Percentiles rank a stretch among this genome's conserved stretches.
These are phyloP conservation scores for Pestalotiopsis sp. DNA, from an alignment of 2,329 filamentous ascomycete genomes.

Conservation along the genomic window DNA sequence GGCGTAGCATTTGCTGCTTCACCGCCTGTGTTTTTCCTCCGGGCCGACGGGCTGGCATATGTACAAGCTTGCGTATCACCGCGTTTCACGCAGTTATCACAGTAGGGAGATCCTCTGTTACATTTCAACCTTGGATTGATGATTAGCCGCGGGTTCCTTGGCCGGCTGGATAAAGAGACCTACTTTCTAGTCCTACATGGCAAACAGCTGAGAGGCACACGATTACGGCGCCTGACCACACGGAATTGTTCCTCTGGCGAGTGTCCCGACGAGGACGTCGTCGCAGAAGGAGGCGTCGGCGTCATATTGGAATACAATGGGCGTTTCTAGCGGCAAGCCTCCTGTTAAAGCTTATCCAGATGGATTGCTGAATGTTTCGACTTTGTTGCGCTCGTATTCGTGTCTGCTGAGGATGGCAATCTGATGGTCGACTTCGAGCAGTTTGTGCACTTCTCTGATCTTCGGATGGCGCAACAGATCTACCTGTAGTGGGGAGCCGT, in stretches of 20 bases:
- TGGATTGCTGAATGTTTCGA: neutral
- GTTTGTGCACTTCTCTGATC: neutral
- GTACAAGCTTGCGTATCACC: constrained; percentile 79
- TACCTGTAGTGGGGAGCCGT: neutral
- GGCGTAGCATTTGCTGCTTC: constrained; percentile 61
- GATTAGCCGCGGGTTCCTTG: constrained; percentile 29
- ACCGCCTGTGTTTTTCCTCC: constrained; percentile 72
- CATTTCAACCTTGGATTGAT: constrained; percentile 63
- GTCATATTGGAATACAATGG: constrained; percentile 56
- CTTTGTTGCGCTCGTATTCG: neutral
- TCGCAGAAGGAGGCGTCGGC: constrained; percentile 76
- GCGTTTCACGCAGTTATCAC: constrained; percentile 86
- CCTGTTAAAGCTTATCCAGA: neutral
- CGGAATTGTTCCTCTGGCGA: constrained; percentile 87
- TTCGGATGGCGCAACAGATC: neutral
- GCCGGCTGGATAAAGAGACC: constrained; percentile 26
- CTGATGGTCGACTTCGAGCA: neutral
- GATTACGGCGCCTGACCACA: constrained; percentile 88
- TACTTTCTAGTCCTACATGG: constrained; percentile 92
- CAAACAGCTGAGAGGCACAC: constrained; percentile 87
- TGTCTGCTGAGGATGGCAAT: neutral
- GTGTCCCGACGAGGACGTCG: constrained; percentile 72
- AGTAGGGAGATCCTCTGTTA: constrained; percentile 86
- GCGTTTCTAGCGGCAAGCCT: neutral
- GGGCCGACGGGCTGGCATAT: constrained; percentile 71